Evolutionary conservation across 164 flowering plant genomes (phyloP), one percentile per base, ranked within the genome.

Genomic region (Tinospora cordifolia): DNA sequence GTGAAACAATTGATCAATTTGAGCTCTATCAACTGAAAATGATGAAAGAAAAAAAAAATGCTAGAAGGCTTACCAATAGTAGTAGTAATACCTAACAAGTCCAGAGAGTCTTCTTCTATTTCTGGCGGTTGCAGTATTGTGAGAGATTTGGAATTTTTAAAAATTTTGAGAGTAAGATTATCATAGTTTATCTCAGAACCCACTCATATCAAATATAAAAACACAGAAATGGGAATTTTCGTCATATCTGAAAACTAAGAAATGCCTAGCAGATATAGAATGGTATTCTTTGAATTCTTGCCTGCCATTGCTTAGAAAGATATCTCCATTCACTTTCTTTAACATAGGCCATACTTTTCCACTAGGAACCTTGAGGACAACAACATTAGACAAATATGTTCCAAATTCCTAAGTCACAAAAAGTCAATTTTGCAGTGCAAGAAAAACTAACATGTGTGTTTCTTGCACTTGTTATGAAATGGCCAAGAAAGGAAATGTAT

Each of bases 261-360:
- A 75, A 47, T 76, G 66, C 2, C 84, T 83, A 12, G n/a, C 51
- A 27, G 24, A 2, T 25, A 83, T 68, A 5, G 80, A 78, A 62
- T 81, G n/a, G 57, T 63, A 54, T 22, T 79, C 67, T 1, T 70
- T 62, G 66, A 84, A 81, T 19, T 72, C 71, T 11, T 67, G 68
- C 83, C 82, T 80, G 27, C 81, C 84, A 3, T 75, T 36, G 2
- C 34, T 14, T 4, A 84, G 72, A 77, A 77, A 81, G 5, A 73
- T 22, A n/a, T 44, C 30, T 0, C 67, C 71, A 8, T 67, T 66
- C 12, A 19, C 44, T 36, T 73, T 81, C 30, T 24, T 67, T 19
- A 81, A 24, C 2, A 81, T 75, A 5, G 34, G 24, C 80, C 79
- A 80, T 7, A 17, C 60, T 24, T 21, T 44, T 49, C 78, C 82